A percentile compares a stretch with the other conserved stretches of the same genome.
phyloP scores from a whole-genome alignment of 2,329 filamentous ascomycete species.

The Cercospora sojina region DNA sequence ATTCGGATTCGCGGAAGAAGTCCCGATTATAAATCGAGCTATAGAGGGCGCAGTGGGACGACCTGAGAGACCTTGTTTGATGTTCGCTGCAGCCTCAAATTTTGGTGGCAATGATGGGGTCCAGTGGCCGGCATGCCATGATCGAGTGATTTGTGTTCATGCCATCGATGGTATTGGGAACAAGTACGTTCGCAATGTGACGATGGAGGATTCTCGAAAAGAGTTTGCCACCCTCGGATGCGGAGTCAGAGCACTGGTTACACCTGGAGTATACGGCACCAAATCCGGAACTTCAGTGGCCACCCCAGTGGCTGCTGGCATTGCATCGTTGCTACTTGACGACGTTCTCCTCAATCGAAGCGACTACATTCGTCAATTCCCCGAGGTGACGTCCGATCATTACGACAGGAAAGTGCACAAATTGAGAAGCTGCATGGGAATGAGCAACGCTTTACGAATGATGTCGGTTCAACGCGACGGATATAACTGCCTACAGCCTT shows the following conservation, averaged over 20 bases:
- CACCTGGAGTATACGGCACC: background rate
- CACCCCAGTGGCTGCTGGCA: background rate
- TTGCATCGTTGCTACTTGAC: background rate
- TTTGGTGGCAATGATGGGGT: background rate
- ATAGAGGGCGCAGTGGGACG: background rate
- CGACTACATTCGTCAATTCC: background rate
- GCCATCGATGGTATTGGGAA: background rate
- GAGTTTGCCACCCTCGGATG: background rate
- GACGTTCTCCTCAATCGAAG: background rate
- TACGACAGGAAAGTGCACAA: background rate
- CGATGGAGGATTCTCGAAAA: background rate
- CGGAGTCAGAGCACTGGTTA: background rate
- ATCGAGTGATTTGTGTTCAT: background rate
- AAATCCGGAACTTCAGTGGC: constrained; percentile 2
- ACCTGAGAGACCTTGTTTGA: background rate
- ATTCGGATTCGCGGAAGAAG: background rate
- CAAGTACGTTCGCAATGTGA: background rate
- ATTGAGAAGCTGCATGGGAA: background rate
- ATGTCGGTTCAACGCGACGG: background rate
- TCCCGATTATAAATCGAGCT: background rate
- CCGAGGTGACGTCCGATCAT: background rate
- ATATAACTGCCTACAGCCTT: background rate
- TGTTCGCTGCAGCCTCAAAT: constrained; percentile 5
- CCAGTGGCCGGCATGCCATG: background rate
- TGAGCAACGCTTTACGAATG: background rate